Conservation (phyloP, 345 rosid genomes). For the Sisymbrium irio region DNA sequence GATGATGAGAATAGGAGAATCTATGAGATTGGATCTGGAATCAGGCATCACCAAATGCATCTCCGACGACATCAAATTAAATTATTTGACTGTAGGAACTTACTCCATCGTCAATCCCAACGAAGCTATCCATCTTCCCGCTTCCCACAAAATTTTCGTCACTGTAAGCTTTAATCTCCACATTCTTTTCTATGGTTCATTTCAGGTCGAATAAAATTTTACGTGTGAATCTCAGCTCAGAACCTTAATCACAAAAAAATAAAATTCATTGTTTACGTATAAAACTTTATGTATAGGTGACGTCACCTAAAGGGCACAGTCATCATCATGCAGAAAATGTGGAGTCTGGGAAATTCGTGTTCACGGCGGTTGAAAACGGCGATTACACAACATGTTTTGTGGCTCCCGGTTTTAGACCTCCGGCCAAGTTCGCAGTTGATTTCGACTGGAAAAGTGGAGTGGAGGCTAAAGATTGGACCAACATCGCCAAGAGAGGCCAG, state of each 20-base stretch:
- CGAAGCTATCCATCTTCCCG: slow-evolving; percentile 54
- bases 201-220: background rate
- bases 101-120: slow-evolving; percentile 56
- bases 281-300: slow-evolving; percentile 43
- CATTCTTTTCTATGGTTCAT: background rate
- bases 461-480: slow-evolving; percentile 74
- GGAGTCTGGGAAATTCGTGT: slow-evolving; percentile 66
- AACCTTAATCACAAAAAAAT: background rate
- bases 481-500: slow-evolving; percentile 68
- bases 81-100: slow-evolving; percentile 63
- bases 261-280: background rate
- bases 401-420: slow-evolving; percentile 39
- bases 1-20: slow-evolving; percentile 31
- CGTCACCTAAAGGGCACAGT: slow-evolving; percentile 56
- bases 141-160: slow-evolving; percentile 54
- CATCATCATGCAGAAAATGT: slow-evolving; percentile 55
- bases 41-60: slow-evolving; percentile 72
- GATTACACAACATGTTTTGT: slow-evolving; percentile 67
- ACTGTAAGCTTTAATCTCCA: slow-evolving; percentile 38
- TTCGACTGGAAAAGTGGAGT: slow-evolving; percentile 83
- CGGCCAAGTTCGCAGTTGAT: slow-evolving; percentile 43
- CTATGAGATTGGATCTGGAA: slow-evolving; percentile 61
- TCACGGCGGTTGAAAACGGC: slow-evolving; percentile 64
- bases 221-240: background rate
- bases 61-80: slow-evolving; percentile 68